phyloP scores from a whole-genome alignment of 2,329 filamentous ascomycete species.

The Colletotrichum acutatum region DNA sequence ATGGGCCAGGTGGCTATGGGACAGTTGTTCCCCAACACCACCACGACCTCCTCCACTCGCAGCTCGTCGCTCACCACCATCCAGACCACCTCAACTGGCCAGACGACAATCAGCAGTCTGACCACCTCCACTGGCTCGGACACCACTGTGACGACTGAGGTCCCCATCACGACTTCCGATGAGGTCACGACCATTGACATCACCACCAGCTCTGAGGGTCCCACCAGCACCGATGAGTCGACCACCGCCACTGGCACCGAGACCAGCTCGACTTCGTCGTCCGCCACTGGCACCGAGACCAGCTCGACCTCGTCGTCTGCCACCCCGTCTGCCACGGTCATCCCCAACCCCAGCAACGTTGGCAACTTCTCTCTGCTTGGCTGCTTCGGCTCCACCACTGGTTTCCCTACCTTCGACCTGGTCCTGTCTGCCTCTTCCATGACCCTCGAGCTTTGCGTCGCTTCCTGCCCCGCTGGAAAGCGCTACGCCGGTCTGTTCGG shows the following conservation, averaged over 20 bases:
- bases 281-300: neutral
- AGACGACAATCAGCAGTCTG: neutral
- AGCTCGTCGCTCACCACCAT: neutral
- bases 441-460: constrained; percentile 41
- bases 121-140: neutral
- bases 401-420: constrained; percentile 42
- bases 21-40: constrained; percentile 11
- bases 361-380: constrained; percentile 41
- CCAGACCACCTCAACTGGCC: neutral
- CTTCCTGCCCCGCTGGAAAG: constrained; percentile 37
- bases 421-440: constrained; percentile 33
- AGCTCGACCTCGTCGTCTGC: neutral
- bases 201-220: neutral
- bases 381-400: constrained; percentile 41
- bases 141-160: neutral
- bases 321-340: neutral
- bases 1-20: constrained; percentile 18
- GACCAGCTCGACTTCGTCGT: neutral
- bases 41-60: neutral
- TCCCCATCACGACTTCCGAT: neutral
- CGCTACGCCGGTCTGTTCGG: constrained; percentile 24
- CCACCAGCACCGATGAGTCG: neutral
- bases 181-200: neutral
- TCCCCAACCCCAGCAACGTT: constrained; percentile 28
- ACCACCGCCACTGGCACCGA: neutral